Conservation (phyloP, 805 yeast genomes). For the Jamesozyma gamospora region DNA sequence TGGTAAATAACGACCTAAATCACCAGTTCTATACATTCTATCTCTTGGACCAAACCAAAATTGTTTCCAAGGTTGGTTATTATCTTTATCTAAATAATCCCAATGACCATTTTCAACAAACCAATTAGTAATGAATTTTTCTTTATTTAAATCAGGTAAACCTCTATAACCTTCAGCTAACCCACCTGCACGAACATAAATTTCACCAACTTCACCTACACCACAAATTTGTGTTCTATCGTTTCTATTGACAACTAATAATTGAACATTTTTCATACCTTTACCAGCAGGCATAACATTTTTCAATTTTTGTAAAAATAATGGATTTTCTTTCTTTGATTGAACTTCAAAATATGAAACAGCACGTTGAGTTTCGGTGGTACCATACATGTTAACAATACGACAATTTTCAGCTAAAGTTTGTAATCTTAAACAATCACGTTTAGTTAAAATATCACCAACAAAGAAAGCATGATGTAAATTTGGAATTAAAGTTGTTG, state of each 20-base stretch:
- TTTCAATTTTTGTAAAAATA: conserved; percentile 72
- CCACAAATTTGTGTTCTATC: conserved; percentile 90
- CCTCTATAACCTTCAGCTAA: conserved; percentile 93
- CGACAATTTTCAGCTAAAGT: conserved; percentile 79
- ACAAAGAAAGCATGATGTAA: conserved; percentile 96
- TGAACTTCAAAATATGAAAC: conserved; percentile 90
- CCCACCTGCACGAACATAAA: conserved; percentile 97
- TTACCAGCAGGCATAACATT: conserved; percentile 98
- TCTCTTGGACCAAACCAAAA: conserved; percentile 93
- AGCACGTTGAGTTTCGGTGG: conserved; percentile 98
- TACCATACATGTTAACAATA: conserved; percentile 97
- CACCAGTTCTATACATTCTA: conserved; percentile 93
- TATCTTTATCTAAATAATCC: conserved; percentile 44
- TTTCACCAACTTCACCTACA: conserved; percentile 98
- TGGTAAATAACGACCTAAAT: conserved; percentile 89
- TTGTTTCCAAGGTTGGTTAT: conserved; percentile 54
- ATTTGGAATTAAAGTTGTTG: conserved; percentile 71
- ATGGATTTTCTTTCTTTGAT: conserved; percentile 55
- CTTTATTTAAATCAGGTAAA: conserved; percentile 75
- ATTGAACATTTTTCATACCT: conserved; percentile 93
- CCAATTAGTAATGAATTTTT: conserved; percentile 90
- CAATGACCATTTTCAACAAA: conserved; percentile 61
- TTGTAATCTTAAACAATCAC: conserved; percentile 91
- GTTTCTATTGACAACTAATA: conserved; percentile 84
- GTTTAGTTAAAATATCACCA: conserved; percentile 93